A percentile compares a stretch with the other conserved stretches of the same genome.
Conservation (phyloP, 148 eudicot genomes). For the Vaccinium macrocarpon region DNA sequence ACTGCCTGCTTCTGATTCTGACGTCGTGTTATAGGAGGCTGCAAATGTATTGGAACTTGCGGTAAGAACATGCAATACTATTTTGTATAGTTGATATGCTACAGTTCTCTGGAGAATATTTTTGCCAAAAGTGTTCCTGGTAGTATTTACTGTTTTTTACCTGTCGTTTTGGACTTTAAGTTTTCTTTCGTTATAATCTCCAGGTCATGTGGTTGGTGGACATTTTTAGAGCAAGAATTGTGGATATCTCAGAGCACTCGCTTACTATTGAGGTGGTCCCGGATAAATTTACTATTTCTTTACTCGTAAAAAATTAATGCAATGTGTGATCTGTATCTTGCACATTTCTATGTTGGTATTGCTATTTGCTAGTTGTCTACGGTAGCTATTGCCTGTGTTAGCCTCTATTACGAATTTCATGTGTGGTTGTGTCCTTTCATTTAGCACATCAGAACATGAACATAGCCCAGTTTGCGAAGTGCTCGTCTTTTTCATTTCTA, state of each 20-base stretch:
- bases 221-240: conserved; percentile 64
- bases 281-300: conserved; percentile 1
- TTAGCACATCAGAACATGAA: not conserved
- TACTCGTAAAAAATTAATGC: not conserved
- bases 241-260: conserved; percentile 55
- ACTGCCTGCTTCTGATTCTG: not conserved
- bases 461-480: not conserved
- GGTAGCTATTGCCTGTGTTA: not conserved
- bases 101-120: not conserved
- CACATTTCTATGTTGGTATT: not conserved
- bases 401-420: not conserved
- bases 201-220: conserved; percentile 72
- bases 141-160: not conserved
- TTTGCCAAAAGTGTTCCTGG: not conserved
- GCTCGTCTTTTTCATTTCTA: conserved; percentile 3
- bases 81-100: not conserved
- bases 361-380: conserved; percentile 7
- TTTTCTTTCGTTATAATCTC: conserved; percentile 10
- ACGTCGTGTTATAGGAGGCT: not conserved
- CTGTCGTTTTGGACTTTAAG: not conserved
- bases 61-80: not conserved
- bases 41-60: not conserved
- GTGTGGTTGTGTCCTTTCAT: not conserved
- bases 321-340: conserved; percentile 1
- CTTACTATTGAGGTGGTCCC: conserved; percentile 59